A percentile compares a stretch with the other conserved stretches of the same genome.
Evolutionary conservation across 2,329 filamentous ascomycete genomes (phyloP).

Genomic region (Colletotrichum sp.): DNA sequence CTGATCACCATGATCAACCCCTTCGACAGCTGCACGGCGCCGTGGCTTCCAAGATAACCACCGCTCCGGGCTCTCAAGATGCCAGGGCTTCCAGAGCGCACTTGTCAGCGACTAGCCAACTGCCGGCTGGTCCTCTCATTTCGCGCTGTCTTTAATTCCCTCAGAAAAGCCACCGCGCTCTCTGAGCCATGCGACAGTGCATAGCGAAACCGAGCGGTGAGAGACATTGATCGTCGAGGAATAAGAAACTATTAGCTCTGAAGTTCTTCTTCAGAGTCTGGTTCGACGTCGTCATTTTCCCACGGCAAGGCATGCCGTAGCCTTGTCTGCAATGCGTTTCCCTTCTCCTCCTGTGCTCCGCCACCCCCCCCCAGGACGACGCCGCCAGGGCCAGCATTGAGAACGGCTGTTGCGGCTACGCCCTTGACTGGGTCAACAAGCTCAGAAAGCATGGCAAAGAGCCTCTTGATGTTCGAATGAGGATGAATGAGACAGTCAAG

Average conservation of each 20-base stretch:
- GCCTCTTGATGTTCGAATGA: not conserved
- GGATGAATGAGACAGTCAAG: not conserved
- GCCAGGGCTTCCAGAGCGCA: not conserved
- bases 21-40: not conserved
- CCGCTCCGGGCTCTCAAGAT: not conserved
- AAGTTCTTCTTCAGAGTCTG: not conserved
- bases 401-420: slow-evolving; percentile 4
- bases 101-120: not conserved
- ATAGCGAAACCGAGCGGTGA: not conserved
- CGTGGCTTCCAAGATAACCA: not conserved
- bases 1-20: slow-evolving; percentile 15
- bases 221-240: not conserved
- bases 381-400: not conserved
- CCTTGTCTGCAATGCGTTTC: not conserved
- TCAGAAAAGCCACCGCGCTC: not conserved
- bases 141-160: not conserved
- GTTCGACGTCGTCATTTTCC: not conserved
- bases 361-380: not conserved
- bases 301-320: not conserved
- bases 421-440: not conserved
- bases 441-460: not conserved
- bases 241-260: not conserved
- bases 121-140: not conserved
- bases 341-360: not conserved
- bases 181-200: not conserved